Evolutionary conservation across 164 flowering plant species (phyloP).

Genomic region (Malania oleifera): DNA sequence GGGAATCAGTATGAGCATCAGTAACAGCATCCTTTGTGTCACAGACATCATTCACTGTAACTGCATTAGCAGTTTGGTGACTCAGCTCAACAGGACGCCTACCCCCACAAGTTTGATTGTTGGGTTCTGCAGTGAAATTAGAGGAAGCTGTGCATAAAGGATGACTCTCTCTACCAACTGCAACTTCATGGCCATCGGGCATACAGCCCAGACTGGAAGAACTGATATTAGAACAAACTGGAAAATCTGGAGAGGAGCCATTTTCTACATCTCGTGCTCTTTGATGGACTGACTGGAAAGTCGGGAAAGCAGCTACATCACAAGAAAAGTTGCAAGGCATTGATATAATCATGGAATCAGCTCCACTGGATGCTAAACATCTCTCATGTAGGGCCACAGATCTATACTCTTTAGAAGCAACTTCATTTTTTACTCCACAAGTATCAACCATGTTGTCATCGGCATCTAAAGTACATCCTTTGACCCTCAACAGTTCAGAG

Average conservation of each 20-base stretch:
- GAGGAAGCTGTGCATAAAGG: not conserved
- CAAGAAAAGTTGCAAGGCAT: not conserved
- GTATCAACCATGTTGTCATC: not conserved
- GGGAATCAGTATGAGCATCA: not conserved
- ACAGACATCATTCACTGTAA: not conserved
- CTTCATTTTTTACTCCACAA: not conserved
- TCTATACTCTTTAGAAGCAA: not conserved
- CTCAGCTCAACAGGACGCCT: not conserved
- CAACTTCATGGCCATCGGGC: not conserved
- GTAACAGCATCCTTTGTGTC: not conserved
- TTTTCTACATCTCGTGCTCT: not conserved
- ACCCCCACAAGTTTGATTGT: not conserved
- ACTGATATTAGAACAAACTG: not conserved
- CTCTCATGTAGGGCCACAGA: not conserved
- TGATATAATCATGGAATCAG: not conserved
- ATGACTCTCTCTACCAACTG: not conserved
- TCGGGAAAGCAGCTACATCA: not conserved
- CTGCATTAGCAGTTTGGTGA: not conserved
- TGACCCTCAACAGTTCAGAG: not conserved
- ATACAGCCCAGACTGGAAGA: not conserved
- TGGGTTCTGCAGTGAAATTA: not conserved
- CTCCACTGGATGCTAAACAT: too few relatives aligned
- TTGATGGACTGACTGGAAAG: not conserved
- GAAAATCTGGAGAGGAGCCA: not conserved
- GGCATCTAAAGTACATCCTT: not conserved